A percentile compares a stretch with the other conserved stretches of the same genome.
These are phyloP conservation scores for Camellia oleifera DNA, from an alignment of 179 eudicot species.

Conservation along the genomic window DNA sequence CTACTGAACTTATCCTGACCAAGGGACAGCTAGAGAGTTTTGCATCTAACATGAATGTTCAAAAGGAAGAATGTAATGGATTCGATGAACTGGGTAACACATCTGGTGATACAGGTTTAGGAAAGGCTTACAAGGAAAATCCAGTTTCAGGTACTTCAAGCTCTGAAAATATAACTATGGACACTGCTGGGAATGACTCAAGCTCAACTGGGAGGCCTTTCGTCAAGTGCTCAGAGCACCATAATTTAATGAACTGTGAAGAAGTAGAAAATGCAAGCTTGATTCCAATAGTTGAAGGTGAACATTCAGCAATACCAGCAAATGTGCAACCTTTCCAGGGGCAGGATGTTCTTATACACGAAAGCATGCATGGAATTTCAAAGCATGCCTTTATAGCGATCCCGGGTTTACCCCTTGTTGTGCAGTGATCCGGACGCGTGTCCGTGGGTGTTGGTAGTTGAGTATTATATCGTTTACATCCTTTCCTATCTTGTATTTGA, in stretches of 20 bases:
- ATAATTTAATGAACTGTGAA: slow-evolving; percentile 12
- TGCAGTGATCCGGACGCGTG: no score
- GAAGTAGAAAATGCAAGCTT: slow-evolving; percentile 21
- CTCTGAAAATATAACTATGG: slow-evolving; percentile 14
- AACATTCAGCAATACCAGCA: slow-evolving; percentile 17
- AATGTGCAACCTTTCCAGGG: slow-evolving; percentile 28
- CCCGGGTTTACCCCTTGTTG: no score
- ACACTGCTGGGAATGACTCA: neutral
- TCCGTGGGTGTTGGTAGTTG: no score
- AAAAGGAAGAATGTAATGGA: slow-evolving; percentile 22
- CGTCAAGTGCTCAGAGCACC: slow-evolving; percentile 8
- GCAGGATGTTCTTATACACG: slow-evolving; percentile 44
- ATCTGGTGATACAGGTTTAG: slow-evolving; percentile 15
- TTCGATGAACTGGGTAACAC: slow-evolving; percentile 18
- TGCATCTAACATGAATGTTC: slow-evolving; percentile 29
- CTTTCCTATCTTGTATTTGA: no score
- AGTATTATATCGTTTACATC: no score
- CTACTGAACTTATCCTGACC: slow-evolving; percentile 41
- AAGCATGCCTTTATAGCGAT: slow-evolving; percentile 16
- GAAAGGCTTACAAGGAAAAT: slow-evolving; percentile 15
- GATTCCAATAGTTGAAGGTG: slow-evolving; percentile 21
- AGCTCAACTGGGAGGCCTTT: slow-evolving; percentile 13
- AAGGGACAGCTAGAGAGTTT: slow-evolving; percentile 44
- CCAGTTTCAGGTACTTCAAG: slow-evolving; percentile 19
- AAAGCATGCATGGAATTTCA: slow-evolving; percentile 28